Evolutionary conservation across 805 yeast genomes (phyloP).

Genomic region (Trichomonascus vanleenenianus): DNA sequence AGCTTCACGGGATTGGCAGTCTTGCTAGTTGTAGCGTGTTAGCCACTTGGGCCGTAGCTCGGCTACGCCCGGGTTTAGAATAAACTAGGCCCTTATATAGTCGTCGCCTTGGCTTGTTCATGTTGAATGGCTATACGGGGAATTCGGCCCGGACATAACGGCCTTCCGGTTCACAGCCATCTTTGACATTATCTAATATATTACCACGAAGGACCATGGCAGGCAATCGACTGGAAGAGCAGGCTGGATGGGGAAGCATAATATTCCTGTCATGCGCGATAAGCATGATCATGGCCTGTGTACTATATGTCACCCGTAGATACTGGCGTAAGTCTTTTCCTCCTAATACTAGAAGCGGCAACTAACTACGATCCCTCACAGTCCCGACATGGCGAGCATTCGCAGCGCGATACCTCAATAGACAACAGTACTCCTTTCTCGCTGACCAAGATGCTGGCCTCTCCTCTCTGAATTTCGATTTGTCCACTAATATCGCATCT

Average conservation of each 20-base stretch:
- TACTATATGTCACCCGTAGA: background rate
- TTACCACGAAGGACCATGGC: too few relatives aligned
- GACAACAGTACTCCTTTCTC: constrained; percentile 25
- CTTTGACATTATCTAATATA: too few relatives aligned
- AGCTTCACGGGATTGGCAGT: too few relatives aligned
- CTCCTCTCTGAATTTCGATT: constrained; percentile 49
- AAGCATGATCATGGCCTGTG: background rate
- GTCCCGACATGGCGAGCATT: background rate
- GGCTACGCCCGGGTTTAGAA: too few relatives aligned
- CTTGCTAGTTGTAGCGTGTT: too few relatives aligned
- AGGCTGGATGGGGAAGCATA: background rate
- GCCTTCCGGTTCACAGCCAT: too few relatives aligned
- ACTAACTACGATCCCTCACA: background rate
- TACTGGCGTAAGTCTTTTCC: background rate
- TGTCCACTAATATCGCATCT: constrained; percentile 37
- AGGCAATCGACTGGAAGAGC: background rate
- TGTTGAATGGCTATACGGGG: too few relatives aligned
- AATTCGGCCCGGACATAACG: too few relatives aligned
- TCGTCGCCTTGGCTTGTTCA: too few relatives aligned
- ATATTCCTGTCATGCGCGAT: background rate
- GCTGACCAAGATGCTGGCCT: constrained; percentile 54
- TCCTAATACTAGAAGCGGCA: background rate
- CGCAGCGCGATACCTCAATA: background rate
- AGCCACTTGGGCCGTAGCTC: too few relatives aligned
- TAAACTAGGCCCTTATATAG: too few relatives aligned